Evolutionary conservation across 768 basidiomycete species (phyloP), one percentile per base, ranked within the genome.

Genomic region (Suillus ampliporus): DNA sequence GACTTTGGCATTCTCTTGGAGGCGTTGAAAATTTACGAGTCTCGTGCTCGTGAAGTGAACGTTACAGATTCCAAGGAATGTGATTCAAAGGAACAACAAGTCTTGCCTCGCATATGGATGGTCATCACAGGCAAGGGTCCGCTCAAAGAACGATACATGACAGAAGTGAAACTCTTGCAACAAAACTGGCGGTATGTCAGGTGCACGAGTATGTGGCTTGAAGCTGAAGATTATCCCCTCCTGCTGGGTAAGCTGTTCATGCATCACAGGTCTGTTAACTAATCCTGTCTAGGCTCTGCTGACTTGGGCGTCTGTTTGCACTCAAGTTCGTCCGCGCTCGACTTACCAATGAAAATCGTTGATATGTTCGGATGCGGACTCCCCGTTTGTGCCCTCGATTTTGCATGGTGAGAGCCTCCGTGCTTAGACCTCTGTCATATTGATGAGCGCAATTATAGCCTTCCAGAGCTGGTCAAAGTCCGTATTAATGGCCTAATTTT

Each of bases 331-430:
- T 96, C 94, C 2, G 91, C 86, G 1, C 78, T 95, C 61, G 97
- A 99, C 76, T 79, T 99, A 60, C 97, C 97, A 3, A 99, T 99
- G 97, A 99, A 99, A 76, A 88, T 99, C 5, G 95, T 99, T 8
- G 97, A 99, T 74, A 98, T 99, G 97, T 98, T 99, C 78, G 97
- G 97, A 5, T 98, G 96, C 68, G 90, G 90, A 5, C 80, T 99
- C 61, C 97, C 97, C 0, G 97, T 98, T 9, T 91, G 96, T 64
- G 96, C 97, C 0, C 82, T 95, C 4, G 82, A 89, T 54, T 99
- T 97, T 71, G 78, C 82, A 46, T 97, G 94, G 95, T 96, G 64
- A n/a, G 86, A 68, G 14, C 34, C 35, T 35, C 62, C 17, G 34
- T 54, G 23, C n/a, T 44, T 58, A 47, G 59, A 23, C 10, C 8